These are phyloP conservation scores for Cystobasidiaceae sp. DNA, from an alignment of 1,284 basidiomycete genomes.

Conservation along the genomic window DNA sequence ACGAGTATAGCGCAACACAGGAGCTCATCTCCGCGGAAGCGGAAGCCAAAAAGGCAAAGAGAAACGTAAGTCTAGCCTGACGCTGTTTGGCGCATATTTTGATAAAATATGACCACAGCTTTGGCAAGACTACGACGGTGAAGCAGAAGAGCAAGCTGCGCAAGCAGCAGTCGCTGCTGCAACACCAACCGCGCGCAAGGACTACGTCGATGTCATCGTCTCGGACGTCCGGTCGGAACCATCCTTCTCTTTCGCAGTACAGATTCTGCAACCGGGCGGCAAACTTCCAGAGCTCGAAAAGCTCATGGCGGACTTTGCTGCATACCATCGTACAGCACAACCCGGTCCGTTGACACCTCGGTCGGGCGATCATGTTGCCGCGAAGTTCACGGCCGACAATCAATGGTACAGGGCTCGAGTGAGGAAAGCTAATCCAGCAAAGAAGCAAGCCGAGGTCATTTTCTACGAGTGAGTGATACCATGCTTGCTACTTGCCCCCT, in stretches of 20 bases:
- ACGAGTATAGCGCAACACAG: slow-evolving; percentile 72
- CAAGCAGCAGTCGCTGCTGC: slow-evolving; percentile 50
- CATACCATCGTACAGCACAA: slow-evolving; percentile 65
- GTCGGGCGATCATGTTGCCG: slow-evolving; percentile 80
- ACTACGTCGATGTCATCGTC: slow-evolving; percentile 87
- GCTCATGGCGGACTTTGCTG: slow-evolving; percentile 86
- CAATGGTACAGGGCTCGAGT: slow-evolving; percentile 88
- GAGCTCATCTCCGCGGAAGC: slow-evolving; percentile 77
- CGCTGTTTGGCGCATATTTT: neutral
- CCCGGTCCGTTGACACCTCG: slow-evolving; percentile 34
- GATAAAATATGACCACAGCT: slow-evolving; percentile 60
- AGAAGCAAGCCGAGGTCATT: slow-evolving; percentile 69
- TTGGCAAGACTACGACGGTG: slow-evolving; percentile 72
- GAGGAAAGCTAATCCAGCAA: slow-evolving; percentile 68
- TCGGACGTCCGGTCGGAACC: slow-evolving; percentile 72
- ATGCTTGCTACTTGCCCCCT: neutral
- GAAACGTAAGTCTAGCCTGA: slow-evolving; percentile 59
- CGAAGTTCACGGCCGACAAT: slow-evolving; percentile 50
- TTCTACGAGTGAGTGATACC: slow-evolving; percentile 39
- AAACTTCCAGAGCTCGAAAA: slow-evolving; percentile 77
- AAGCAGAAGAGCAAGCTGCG: slow-evolving; percentile 53
- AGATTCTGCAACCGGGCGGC: slow-evolving; percentile 85
- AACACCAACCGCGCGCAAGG: slow-evolving; percentile 55
- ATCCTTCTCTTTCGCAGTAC: slow-evolving; percentile 81
- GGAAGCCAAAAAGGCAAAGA: slow-evolving; percentile 54